Conservation (phyloP, 768 basidiomycete species). For the Imleria badia region DNA sequence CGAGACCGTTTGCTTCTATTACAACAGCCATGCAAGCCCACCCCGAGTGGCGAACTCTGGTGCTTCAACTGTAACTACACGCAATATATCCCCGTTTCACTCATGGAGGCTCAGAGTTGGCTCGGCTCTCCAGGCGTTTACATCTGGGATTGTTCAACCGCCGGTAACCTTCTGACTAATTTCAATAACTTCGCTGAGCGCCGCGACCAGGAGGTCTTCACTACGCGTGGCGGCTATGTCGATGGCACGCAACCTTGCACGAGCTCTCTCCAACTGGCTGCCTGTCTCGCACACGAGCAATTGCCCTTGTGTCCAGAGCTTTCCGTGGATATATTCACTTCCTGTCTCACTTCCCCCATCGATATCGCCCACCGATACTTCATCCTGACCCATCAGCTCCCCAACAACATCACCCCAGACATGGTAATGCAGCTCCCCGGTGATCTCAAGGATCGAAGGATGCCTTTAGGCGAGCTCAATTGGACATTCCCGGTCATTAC, state of each 20-base stretch:
- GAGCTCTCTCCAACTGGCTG: constrained; percentile 92
- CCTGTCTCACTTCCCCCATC: constrained; percentile 96
- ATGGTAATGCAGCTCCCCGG: constrained; percentile 96
- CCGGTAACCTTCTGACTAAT: constrained; percentile 88
- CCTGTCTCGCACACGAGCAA: constrained; percentile 87
- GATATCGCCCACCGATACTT: constrained; percentile 96
- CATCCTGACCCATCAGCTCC: constrained; percentile 86
- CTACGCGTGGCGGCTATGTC: constrained; percentile 56
- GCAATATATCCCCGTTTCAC: constrained; percentile 95
- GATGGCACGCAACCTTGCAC: constrained; percentile 68
- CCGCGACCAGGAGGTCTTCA: constrained; percentile 65
- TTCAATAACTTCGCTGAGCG: constrained; percentile 79
- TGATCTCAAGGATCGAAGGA: constrained; percentile 93
- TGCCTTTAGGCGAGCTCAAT: constrained; percentile 96
- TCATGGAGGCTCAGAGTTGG: constrained; percentile 93
- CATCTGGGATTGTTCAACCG: constrained; percentile 99
- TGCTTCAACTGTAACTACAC: constrained; percentile 97
- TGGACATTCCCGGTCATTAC: constrained; percentile 99
- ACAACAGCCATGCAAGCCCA: constrained; percentile 98
- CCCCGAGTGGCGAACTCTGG: constrained; percentile 95
- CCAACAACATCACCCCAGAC: constrained; percentile 76
- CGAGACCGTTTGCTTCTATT: constrained; percentile 93
- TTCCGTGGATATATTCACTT: constrained; percentile 96
- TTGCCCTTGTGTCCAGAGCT: constrained; percentile 95
- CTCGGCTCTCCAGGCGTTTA: constrained; percentile 94